A percentile compares a stretch with the other conserved stretches of the same genome.
phyloP scores from a whole-genome alignment of 2,329 filamentous ascomycete species.

The Fusarium sp. region DNA sequence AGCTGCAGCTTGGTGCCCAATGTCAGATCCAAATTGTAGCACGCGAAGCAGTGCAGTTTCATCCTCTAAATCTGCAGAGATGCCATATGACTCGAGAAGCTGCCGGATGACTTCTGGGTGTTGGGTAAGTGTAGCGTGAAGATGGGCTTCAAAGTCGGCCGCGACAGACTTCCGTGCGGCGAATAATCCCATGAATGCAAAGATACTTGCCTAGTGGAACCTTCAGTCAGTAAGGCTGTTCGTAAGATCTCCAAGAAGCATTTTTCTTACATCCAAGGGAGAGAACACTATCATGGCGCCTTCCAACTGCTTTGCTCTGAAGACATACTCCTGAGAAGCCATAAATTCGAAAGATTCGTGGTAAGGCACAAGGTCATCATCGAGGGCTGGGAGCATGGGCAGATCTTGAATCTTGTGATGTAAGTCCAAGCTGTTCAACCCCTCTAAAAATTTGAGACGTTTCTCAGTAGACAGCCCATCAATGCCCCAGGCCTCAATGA shows the following conservation, averaged over 20 bases:
- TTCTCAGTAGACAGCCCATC: neutral
- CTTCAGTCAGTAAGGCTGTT: too few relatives aligned
- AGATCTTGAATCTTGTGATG: too few relatives aligned
- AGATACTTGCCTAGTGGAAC: neutral
- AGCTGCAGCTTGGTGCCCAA: constrained; percentile 3
- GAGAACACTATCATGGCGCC: constrained; percentile 8
- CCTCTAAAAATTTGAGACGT: neutral
- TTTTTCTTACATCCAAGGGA: constrained; percentile 5
- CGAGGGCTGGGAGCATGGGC: neutral
- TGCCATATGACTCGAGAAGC: too few relatives aligned
- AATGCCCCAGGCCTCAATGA: neutral
- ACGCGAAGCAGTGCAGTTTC: constrained; percentile 4
- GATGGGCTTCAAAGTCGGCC: constrained; percentile 4
- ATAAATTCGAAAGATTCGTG: neutral
- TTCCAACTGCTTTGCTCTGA: neutral
- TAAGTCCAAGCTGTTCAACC: too few relatives aligned
- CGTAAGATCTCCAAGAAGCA: too few relatives aligned
- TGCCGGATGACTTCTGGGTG: too few relatives aligned
- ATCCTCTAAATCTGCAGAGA: constrained; percentile 1
- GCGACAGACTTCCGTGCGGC: neutral
- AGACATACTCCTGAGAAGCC: neutral
- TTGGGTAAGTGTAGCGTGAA: too few relatives aligned
- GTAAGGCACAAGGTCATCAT: constrained; percentile 2
- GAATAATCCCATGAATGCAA: constrained; percentile 11
- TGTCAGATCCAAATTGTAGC: constrained; percentile 18